phyloP scores from a whole-genome alignment of 805 yeast genomes.

The Nakazawaea wyomingensis region DNA sequence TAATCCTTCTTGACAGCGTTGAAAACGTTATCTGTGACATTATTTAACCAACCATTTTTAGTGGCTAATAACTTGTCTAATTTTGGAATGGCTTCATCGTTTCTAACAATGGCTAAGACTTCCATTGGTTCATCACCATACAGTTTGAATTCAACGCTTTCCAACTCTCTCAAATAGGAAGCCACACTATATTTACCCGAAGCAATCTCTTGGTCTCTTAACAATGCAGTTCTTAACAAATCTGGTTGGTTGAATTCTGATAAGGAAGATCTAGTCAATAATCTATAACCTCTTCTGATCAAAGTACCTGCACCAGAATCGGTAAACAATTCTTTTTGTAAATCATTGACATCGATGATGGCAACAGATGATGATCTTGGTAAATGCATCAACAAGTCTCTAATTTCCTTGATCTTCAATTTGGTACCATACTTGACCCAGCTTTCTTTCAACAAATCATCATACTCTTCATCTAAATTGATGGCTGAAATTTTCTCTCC shows the following conservation, averaged over 20 bases:
- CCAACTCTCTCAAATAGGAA: conserved; percentile 70
- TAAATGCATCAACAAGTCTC: conserved; percentile 85
- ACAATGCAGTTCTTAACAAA: conserved; percentile 67
- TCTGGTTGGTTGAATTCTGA: conserved; percentile 71
- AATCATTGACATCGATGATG: conserved; percentile 88
- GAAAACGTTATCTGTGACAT: conserved; percentile 93
- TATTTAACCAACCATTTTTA: conserved; percentile 93
- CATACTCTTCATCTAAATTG: conserved; percentile 95
- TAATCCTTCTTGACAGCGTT: conserved; percentile 72
- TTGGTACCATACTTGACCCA: conserved; percentile 99
- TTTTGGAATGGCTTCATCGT: conserved; percentile 47
- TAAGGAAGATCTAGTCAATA: conserved; percentile 64
- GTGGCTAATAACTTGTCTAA: conserved; percentile 85
- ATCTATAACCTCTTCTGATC: conserved; percentile 94
- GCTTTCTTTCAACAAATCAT: conserved; percentile 79
- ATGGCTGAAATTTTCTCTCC: conserved; percentile 86
- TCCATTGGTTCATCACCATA: conserved; percentile 96
- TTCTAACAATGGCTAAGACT: conserved; percentile 80
- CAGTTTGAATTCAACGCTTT: conserved; percentile 57
- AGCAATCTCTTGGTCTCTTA: conserved; percentile 69
- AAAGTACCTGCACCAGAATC: conserved; percentile 99
- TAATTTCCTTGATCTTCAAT: conserved; percentile 92
- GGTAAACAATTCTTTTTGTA: conserved; percentile 95
- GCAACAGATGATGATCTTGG: conserved; percentile 98
- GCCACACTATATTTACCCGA: conserved; percentile 74